Base-by-base conservation (phyloP, 2,329 filamentous ascomycete species). In the Alternaria arborescens region DNA sequence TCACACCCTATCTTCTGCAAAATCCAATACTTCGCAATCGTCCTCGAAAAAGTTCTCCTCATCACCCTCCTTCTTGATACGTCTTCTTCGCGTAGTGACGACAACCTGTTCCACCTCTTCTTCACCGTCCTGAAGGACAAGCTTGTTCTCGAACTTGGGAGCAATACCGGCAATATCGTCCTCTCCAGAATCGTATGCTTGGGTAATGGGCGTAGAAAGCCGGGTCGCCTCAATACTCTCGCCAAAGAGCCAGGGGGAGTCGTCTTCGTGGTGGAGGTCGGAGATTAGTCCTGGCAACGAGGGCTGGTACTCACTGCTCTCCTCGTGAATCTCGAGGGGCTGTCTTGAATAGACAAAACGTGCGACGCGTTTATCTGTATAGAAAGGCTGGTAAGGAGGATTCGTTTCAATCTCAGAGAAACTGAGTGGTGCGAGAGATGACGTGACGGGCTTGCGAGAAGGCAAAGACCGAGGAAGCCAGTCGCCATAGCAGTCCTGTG, bases 401-500 rank as follows among this genome's bases (percentile, higher is more conserved):
- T 94, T 97, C 1, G 94, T 97, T 75, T 99, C 95, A 66, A 97
- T 96, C 81, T 97, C 94, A 6, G 92, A 93, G 87, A 94, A 75
- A 81, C 76, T 78, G 22, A 78, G 62, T 16, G 76, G 76, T 16
- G 91, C 76, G 80, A 91, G 78, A 2, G 72, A 61, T 3, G 66
- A 53, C 2, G 42, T 60, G 7, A 52, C 48, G 24, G 59, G 44
- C 32, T 73, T 76, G 12, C 69, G 74, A 44, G 60, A 56, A 16
- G 75, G 74, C 3, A 78, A 50, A 28, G 66, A 62, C 24, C 76
- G 73, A 40, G 74, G 74, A 11, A 78, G 55, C 76, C 76, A 78
- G 55, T 78, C 76, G 40, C 75, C 76, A 34, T 77, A 74, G 14
- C 72, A 41, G 1, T 71, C 75, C 7, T 70, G 62, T 5, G 43